These are phyloP conservation scores for Mortierella sp. DNA, from an alignment of 371 early-diverging fungal species.

Conservation along the genomic window DNA sequence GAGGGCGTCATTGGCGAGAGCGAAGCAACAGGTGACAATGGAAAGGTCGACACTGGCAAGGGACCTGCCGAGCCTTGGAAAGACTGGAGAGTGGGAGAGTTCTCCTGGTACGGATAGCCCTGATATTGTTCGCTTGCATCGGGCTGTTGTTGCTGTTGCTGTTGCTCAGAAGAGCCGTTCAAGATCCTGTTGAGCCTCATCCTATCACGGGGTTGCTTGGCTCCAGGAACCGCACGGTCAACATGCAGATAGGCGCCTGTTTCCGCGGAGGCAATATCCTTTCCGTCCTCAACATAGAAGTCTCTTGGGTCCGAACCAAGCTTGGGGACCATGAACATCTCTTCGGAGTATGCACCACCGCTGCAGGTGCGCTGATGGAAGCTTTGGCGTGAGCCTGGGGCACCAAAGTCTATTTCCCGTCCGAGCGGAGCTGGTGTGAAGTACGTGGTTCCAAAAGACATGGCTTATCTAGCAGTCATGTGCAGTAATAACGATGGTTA, in stretches of 20 bases:
- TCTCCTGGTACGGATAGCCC: conserved; percentile 31
- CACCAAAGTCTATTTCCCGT: conserved; percentile 36
- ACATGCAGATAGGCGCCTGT: conserved; percentile 19
- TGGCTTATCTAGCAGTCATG: background rate
- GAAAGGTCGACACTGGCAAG: conserved; percentile 34
- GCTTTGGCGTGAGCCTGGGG: conserved; percentile 17
- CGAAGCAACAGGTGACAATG: conserved; percentile 39
- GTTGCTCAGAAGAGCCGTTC: conserved; percentile 21
- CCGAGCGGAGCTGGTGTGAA: conserved; percentile 43
- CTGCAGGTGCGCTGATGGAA: conserved; percentile 38
- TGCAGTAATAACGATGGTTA: background rate
- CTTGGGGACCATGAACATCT: conserved; percentile 49
- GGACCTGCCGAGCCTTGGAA: conserved; percentile 20
- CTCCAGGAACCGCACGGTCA: conserved; percentile 39
- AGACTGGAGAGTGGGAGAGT: conserved; percentile 31
- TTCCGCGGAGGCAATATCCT: conserved; percentile 26
- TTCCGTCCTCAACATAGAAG: conserved; percentile 35
- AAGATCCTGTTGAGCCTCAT: conserved; percentile 53
- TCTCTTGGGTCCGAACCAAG: conserved; percentile 39
- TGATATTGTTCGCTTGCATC: conserved; percentile 23
- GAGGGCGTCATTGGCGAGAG: conserved; percentile 49
- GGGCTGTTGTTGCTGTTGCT: conserved; percentile 24
- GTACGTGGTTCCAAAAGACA: conserved; percentile 49
- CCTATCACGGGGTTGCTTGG: conserved; percentile 43
- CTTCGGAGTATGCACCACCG: conserved; percentile 37